Conservation (phyloP, 371 early-diverging fungal genomes). For the Smittium culicis region DNA sequence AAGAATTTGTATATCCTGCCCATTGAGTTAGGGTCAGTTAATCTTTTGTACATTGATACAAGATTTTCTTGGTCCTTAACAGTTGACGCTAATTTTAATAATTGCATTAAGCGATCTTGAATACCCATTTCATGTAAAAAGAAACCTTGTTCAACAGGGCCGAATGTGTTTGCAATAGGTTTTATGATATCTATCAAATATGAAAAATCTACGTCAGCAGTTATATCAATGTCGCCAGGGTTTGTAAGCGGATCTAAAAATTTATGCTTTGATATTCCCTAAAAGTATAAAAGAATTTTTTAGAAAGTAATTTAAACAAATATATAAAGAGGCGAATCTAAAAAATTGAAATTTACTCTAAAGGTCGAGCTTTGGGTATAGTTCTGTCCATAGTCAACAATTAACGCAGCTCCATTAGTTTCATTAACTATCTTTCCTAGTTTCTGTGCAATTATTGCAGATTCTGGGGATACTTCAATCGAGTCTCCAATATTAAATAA, state of each 20-base stretch:
- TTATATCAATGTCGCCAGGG: constrained; percentile 81
- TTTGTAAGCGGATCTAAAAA: constrained; percentile 57
- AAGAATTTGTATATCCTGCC: constrained; percentile 66
- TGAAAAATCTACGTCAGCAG: constrained; percentile 84
- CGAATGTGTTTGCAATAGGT: constrained; percentile 44
- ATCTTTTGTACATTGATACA: constrained; percentile 52
- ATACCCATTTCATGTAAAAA: constrained; percentile 80
- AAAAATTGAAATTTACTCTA: constrained; percentile 40
- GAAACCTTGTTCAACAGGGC: constrained; percentile 68
- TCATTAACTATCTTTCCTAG: constrained; percentile 47
- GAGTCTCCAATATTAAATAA: constrained; percentile 49
- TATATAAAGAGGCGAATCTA: not conserved
- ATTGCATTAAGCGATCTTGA: constrained; percentile 50
- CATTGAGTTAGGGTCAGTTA: constrained; percentile 58
- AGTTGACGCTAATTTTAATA: constrained; percentile 45
- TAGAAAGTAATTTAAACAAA: too few species aligned
- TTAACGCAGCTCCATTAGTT: constrained; percentile 58
- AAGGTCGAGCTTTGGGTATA: constrained; percentile 59
- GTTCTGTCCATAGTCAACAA: constrained; percentile 86
- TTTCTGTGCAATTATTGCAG: constrained; percentile 40
- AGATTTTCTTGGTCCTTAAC: constrained; percentile 40
- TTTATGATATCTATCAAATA: constrained; percentile 47
- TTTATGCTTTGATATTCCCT: constrained; percentile 76
- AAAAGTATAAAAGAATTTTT: constrained; percentile 3
- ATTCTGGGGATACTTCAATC: constrained; percentile 76